These are phyloP conservation scores for Mortierella sp. DNA, from an alignment of 371 early-diverging fungal genomes.

Conservation along the genomic window DNA sequence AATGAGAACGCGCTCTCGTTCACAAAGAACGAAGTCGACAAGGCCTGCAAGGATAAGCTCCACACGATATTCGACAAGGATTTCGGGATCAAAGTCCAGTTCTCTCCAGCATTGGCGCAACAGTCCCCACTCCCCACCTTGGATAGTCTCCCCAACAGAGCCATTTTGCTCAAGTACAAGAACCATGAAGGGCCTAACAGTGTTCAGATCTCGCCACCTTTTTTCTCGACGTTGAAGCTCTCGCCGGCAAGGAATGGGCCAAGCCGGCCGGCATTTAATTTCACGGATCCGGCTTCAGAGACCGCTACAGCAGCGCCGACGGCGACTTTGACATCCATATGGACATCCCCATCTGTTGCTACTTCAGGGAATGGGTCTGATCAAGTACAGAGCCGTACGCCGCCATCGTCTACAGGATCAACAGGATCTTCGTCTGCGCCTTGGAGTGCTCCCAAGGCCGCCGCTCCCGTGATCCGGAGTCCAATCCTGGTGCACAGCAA, in stretches of 20 bases:
- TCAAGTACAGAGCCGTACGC: constrained; percentile 12
- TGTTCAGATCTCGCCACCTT: constrained; percentile 43
- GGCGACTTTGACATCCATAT: no score
- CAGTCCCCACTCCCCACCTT: constrained; percentile 41
- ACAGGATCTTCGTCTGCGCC: constrained; percentile 2
- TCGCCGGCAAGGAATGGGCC: constrained; percentile 26
- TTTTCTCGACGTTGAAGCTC: constrained; percentile 29
- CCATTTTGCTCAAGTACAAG: constrained; percentile 44
- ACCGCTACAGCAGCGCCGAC: background rate
- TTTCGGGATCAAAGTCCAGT: constrained; percentile 37
- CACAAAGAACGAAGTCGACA: constrained; percentile 59
- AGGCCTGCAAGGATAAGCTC: constrained; percentile 60
- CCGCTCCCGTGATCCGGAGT: background rate
- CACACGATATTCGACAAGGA: constrained; percentile 51
- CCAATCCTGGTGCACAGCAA: constrained; percentile 29
- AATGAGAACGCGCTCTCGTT: constrained; percentile 22
- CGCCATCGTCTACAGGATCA: constrained; percentile 23
- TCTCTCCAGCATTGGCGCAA: constrained; percentile 36
- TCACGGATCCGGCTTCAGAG: constrained; percentile 1
- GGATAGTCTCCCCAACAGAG: constrained; percentile 39
- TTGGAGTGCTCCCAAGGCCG: constrained; percentile 1
- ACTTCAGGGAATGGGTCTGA: background rate
- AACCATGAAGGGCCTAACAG: constrained; percentile 47
- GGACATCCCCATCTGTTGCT: background rate
- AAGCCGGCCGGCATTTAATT: constrained; percentile 16